Conservation (phyloP, 73 alveolate genomes). For the Blepharisma stoltei region DNA sequence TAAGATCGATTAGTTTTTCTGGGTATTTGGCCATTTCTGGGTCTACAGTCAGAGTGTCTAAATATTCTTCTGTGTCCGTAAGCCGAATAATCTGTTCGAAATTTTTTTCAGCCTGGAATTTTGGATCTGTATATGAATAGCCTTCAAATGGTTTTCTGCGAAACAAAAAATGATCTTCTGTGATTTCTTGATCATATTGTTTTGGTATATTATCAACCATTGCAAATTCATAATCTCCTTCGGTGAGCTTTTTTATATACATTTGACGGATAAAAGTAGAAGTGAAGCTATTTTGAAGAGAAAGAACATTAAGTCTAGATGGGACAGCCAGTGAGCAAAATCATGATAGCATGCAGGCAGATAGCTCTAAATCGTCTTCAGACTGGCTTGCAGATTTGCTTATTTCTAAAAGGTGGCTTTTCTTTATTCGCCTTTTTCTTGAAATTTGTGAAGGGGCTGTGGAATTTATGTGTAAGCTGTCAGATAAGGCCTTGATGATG, state of each 20-base stretch:
- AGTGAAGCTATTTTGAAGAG: neutral
- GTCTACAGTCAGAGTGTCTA: constrained; percentile 24
- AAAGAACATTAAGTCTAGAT: neutral
- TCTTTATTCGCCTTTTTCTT: too few relatives aligned
- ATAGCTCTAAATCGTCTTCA: too few relatives aligned
- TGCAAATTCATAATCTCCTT: constrained; percentile 1
- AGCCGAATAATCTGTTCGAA: constrained; percentile 9
- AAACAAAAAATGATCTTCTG: neutral
- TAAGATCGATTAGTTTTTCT: neutral
- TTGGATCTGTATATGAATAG: neutral
- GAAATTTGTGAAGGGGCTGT: too few relatives aligned
- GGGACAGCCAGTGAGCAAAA: neutral
- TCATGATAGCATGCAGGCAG: too few relatives aligned
- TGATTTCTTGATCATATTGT: neutral
- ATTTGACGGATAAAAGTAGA: constrained; percentile 3
- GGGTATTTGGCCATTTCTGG: neutral
- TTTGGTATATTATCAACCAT: neutral
- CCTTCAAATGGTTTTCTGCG: too few relatives aligned
- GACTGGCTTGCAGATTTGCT: too few relatives aligned
- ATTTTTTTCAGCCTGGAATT: constrained; percentile 15
- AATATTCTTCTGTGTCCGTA: constrained; percentile 25
- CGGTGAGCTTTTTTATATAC: constrained; percentile 4
- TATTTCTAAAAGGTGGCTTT: too few relatives aligned
- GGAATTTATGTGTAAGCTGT: too few relatives aligned
- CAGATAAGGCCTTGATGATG: too few relatives aligned